Evolutionary conservation across 495 filamentous ascomycete species (phyloP), one percentile per base, ranked within the genome.

Genomic region (Opeltia flavorubescens): DNA sequence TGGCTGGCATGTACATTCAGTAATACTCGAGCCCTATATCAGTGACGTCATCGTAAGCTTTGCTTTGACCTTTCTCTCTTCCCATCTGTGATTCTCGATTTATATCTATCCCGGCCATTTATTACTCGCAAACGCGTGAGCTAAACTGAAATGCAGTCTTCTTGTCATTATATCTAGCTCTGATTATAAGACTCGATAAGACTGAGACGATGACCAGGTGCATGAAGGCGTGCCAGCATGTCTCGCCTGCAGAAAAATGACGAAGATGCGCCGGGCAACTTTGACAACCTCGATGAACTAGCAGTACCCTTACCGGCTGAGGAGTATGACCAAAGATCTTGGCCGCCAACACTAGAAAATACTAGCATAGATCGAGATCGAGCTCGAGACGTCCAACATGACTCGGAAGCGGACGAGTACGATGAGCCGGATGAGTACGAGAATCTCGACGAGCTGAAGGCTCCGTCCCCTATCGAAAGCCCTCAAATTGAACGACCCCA

Each of bases 221-320:
- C n/a, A n/a, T n/a, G n/a, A n/a, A n/a, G n/a, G n/a, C n/a, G n/a
- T n/a, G n/a, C n/a, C n/a, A n/a, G n/a, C 29, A 31, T 31, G 29
- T 6, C 13, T 31, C 29, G 29, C 13, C 6, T 31, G 13, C 6
- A 31, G 29, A 31, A 31, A 31, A 31, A 31, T 6, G 29, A 13
- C 29, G 53, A 46, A 4, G 31, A 70, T 49, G 55, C 65, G n/a
- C 71, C 70, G 5, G 64, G 68, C 44, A 58, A 56, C 5, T 75
- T 75, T 52, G 60, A 50, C 15, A 68, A 72, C 50, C 56, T 76
- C 18, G 63, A 66, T 44, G 74, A 75, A 51, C 49, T 69, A n/a
- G 56, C 58, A 12, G 59, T 50, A 7, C 58, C 65, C 30, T 61
- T 67, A 27, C 68, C 68, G 15, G 59, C 74, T 7, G 63, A 68